Evolutionary conservation across 2,329 filamentous ascomycete genomes (phyloP).

Genomic region (Aschersonia sp.): DNA sequence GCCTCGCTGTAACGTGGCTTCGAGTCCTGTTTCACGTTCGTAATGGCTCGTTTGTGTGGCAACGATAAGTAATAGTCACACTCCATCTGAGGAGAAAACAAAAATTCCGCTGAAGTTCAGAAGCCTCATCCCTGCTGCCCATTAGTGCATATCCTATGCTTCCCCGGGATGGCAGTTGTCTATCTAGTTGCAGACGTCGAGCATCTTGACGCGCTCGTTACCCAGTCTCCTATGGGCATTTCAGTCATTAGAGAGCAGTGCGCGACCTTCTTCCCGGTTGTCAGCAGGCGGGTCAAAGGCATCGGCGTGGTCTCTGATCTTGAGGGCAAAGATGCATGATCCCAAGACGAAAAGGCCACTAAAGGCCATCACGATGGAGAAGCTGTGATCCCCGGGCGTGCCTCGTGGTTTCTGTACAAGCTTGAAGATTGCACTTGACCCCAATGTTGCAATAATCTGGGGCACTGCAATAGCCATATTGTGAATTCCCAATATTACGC

Average conservation of each 20-base stretch:
- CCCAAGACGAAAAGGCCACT: slow-evolving; percentile 67
- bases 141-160: no score
- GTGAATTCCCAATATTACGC: slow-evolving; percentile 85
- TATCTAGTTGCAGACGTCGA: no score
- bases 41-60: no score
- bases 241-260: not conserved
- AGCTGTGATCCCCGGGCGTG: slow-evolving; percentile 69
- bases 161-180: no score
- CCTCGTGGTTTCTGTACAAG: slow-evolving; percentile 78
- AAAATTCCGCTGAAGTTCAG: no score
- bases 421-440: slow-evolving; percentile 73
- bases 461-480: slow-evolving; percentile 89
- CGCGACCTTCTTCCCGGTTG: slow-evolving; percentile 19
- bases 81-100: no score
- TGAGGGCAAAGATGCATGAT: slow-evolving; percentile 58
- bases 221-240: no score
- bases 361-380: slow-evolving; percentile 73
- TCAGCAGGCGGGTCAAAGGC: slow-evolving; percentile 21
- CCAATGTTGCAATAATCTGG: slow-evolving; percentile 78
- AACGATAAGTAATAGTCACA: no score
- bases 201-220: no score
- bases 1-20: no score
- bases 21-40: no score
- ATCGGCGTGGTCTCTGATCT: slow-evolving; percentile 46
- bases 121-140: no score